A percentile compares a stretch with the other conserved stretches of the same genome.
phyloP scores from a whole-genome alignment of 305 asterid genomes.

The Stenogyne calaminthoides region DNA sequence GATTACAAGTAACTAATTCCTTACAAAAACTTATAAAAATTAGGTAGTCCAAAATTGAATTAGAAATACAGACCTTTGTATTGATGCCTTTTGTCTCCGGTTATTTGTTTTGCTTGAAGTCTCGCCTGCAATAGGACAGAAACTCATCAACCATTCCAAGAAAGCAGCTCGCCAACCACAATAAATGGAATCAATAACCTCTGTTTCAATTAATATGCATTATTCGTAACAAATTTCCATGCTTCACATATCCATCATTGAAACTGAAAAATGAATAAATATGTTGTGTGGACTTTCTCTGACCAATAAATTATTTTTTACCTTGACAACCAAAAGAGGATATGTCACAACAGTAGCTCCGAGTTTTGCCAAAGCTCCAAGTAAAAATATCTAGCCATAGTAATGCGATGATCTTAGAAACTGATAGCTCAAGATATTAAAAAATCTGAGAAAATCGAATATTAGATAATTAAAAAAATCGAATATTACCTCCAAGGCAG shows the following conservation, averaged over 20 bases:
- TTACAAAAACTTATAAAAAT: background rate
- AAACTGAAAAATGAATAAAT: background rate
- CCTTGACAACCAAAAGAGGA: conserved; percentile 97
- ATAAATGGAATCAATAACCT: background rate
- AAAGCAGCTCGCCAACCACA: conserved; percentile 19
- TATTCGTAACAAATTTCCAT: conserved; percentile 1
- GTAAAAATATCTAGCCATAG: conserved; percentile 71
- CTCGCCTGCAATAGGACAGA: conserved; percentile 66
- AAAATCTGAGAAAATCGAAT: conserved; percentile 15
- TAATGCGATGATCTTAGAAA: conserved; percentile 24
- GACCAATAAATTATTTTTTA: conserved; percentile 27
- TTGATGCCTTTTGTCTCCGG: conserved; percentile 77
- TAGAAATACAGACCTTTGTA: conserved; percentile 62
- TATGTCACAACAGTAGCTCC: conserved; percentile 96
- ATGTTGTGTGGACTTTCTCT: background rate
- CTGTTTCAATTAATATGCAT: background rate
- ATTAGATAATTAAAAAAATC: conserved; percentile 14
- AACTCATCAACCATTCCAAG: conserved; percentile 1
- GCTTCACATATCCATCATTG: background rate
- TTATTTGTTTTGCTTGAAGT: conserved; percentile 88
- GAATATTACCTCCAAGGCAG: conserved; percentile 77
- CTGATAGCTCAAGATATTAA: background rate
- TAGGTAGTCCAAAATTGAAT: conserved; percentile 18
- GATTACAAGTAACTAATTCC: background rate
- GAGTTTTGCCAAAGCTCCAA: conserved; percentile 98